Evolutionary conservation across 1,284 basidiomycete genomes (phyloP).

Genomic region (Ceratobasidium sp.): DNA sequence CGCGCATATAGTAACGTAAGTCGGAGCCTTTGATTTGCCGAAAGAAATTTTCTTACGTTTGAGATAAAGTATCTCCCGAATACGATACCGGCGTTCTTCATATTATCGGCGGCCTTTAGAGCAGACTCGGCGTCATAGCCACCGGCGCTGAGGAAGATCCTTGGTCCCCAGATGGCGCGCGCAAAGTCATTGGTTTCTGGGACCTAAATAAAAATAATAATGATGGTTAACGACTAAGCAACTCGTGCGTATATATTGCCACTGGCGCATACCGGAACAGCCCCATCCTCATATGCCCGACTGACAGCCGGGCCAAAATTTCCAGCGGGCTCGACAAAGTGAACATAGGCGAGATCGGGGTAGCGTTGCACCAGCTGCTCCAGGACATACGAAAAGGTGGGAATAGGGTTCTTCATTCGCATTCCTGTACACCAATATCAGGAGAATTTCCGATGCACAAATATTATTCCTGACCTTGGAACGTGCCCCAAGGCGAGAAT

Average conservation of each 20-base stretch:
- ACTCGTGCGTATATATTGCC: constrained; percentile 48
- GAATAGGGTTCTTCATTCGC: constrained; percentile 43
- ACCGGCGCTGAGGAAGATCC: constrained; percentile 55
- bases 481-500: constrained; percentile 57
- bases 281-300: constrained; percentile 52
- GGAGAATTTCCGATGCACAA: background rate
- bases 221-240: constrained; percentile 50
- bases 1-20: no score
- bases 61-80: constrained; percentile 61
- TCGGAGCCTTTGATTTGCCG: no score
- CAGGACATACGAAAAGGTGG: constrained; percentile 39
- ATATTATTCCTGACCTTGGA: constrained; percentile 51
- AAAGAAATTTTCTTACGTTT: constrained; percentile 53
- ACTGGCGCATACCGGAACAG: constrained; percentile 58
- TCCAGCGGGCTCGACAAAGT: constrained; percentile 41
- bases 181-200: constrained; percentile 22
- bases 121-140: constrained; percentile 56
- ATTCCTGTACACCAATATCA: constrained; percentile 17
- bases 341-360: constrained; percentile 18
- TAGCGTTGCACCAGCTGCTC: constrained; percentile 15
- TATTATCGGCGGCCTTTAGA: constrained; percentile 52
- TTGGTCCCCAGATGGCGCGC: constrained; percentile 25
- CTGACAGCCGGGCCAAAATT: constrained; percentile 50
- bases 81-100: constrained; percentile 56
- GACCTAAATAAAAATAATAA: constrained; percentile 45